A percentile compares a stretch with the other conserved stretches of the same genome.
These are phyloP conservation scores for Bisporella sp. DNA, from an alignment of 2,329 filamentous ascomycete genomes.

Conservation along the genomic window DNA sequence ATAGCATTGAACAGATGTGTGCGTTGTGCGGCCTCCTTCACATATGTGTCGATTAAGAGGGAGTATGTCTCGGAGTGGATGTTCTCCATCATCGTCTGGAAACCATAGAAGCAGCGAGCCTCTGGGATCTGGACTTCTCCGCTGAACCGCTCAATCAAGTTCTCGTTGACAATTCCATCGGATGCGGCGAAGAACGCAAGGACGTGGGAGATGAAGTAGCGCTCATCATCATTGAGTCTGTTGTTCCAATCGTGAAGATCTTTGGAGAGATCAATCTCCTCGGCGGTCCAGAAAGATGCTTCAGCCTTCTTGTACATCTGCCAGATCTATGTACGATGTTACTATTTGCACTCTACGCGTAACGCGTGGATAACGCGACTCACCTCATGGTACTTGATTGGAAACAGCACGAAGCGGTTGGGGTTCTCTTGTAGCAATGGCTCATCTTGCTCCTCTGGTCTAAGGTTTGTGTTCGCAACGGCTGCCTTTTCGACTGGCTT, in stretches of 20 bases:
- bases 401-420: conserved; percentile 93
- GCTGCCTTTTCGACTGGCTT: conserved; percentile 32
- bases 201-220: conserved; percentile 97
- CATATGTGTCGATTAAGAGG: conserved; percentile 97
- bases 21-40: conserved; percentile 93
- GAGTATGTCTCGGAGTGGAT: conserved; percentile 99
- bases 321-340: conserved; percentile 66
- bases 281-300: conserved; percentile 98
- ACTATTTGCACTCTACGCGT: conserved; percentile 59
- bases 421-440: conserved; percentile 93
- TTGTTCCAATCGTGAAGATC: conserved; percentile 99
- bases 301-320: conserved; percentile 99
- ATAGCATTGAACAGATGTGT: conserved; percentile 97
- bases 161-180: conserved; percentile 99
- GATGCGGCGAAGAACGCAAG: conserved; percentile 98
- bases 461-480: conserved; percentile 42
- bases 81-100: conserved; percentile 99
- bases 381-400: conserved; percentile 99
- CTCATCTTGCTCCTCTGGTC: conserved; percentile 71
- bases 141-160: conserved; percentile 96
- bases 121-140: conserved; percentile 95
- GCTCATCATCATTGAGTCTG: conserved; percentile 91
- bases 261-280: conserved; percentile 98
- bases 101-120: conserved; percentile 98
- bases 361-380: conserved; percentile 40